Evolutionary conservation across 2,329 filamentous ascomycete species (phyloP), one percentile per base, ranked within the genome.

Genomic region (Aspergillus pseudoviridinutans): DNA sequence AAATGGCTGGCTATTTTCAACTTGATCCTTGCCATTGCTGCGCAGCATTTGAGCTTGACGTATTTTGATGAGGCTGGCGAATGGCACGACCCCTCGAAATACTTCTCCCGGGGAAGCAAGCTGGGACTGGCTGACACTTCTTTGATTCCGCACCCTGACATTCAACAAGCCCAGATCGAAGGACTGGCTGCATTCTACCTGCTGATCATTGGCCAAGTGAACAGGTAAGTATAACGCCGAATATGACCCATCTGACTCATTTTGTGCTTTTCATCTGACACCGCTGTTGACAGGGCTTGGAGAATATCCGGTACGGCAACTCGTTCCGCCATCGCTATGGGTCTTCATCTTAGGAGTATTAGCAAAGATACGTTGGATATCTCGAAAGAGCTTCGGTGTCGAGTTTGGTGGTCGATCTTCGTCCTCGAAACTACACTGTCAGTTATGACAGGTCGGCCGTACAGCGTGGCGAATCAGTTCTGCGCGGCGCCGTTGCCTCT

Each of bases 391-490:
- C 67, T 69, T 35, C 71, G 75, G 4, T 74, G 73, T 52, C 66
- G 73, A 27, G 67, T 76, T 1, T 78, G 76, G 76, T 77, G 74
- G 71, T 71, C 74, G 25, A 60, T 78, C 8, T 74, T 74, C 53
- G 61, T 64, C 2, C 65, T 77, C 3, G 75, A 78, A 56, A 71
- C 72, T 42, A 67, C 71, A 24, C 66, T 78, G 14, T 69, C 70
- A 32, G 65, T 68, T 50, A 74, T 77, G 68, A 76, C 74, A 4
- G 75, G 75, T 41, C 69, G 75, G 49, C 70, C 74, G 0, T 69
- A 71, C 22, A 72, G 69, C 51, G 65, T 74, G 8, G 63, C 67
- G 59, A 66, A 9, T 68, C 71, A 50, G 71, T 46, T 46, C 9
- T 46, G 68, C 60, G 71, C 64, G 27, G 66, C 68, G 9, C 67